phyloP scores from a whole-genome alignment of 371 early-diverging fungal species.

The Syncephalis fuscata region DNA sequence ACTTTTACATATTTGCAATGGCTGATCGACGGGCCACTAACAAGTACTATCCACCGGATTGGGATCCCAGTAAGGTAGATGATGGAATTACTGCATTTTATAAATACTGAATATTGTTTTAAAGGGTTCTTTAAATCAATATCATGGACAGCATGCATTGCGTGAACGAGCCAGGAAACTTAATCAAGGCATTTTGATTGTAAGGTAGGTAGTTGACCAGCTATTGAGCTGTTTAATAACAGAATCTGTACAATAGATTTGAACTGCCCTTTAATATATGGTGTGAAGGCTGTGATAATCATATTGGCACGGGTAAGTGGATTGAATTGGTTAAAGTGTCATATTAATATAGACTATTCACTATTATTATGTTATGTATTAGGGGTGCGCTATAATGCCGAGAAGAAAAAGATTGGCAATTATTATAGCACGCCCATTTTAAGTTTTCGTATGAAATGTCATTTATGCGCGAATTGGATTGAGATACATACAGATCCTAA shows the following conservation, averaged over 20 bases:
- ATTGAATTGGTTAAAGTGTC: no score
- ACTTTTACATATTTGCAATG: slow-evolving; percentile 14
- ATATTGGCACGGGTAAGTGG: slow-evolving; percentile 61
- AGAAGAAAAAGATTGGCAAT: slow-evolving; percentile 81
- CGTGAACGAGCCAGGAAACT: slow-evolving; percentile 78
- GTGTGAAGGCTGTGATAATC: slow-evolving; percentile 73
- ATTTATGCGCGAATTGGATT: slow-evolving; percentile 69
- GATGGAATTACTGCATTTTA: background rate
- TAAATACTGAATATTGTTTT: background rate
- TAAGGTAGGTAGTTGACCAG: slow-evolving; percentile 30
- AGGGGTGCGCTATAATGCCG: slow-evolving; percentile 87
- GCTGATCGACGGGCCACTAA: slow-evolving; percentile 15
- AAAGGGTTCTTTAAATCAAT: slow-evolving; percentile 65
- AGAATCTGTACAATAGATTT: slow-evolving; percentile 26
- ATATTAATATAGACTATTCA: no score
- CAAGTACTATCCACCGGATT: slow-evolving; percentile 58
- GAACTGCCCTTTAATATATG: slow-evolving; percentile 85
- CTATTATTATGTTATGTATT: background rate
- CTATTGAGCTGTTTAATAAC: background rate
- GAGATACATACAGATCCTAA: slow-evolving; percentile 93
- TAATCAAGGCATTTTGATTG: slow-evolving; percentile 76
- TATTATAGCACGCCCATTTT: slow-evolving; percentile 79
- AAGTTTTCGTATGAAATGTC: slow-evolving; percentile 87
- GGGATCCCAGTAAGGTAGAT: slow-evolving; percentile 43
- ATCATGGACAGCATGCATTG: slow-evolving; percentile 75